Percentiles rank a stretch among this genome's conserved stretches.
Evolutionary conservation across 129 eudicot genomes (phyloP).

Genomic region (Daucus carota): DNA sequence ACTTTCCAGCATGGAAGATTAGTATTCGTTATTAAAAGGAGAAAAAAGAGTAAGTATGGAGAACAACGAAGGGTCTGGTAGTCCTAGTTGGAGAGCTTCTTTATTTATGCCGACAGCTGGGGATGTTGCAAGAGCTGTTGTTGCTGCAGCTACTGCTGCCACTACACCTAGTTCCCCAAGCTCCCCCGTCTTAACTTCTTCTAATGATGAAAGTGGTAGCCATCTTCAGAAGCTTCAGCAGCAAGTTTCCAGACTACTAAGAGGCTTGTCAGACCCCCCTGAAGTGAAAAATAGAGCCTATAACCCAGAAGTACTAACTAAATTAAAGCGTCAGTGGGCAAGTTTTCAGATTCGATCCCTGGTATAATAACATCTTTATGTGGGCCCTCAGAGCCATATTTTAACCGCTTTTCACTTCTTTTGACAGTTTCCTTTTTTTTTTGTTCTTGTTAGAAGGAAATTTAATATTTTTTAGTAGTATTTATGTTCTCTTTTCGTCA

Average conservation of each 20-base stretch:
- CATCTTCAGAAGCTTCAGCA: slow-evolving; percentile 74
- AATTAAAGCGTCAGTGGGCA: slow-evolving; percentile 99
- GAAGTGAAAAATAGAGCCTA: slow-evolving; percentile 54
- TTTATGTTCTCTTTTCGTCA: background rate
- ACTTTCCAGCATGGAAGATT: slow-evolving; percentile 1
- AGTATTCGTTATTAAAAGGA: slow-evolving; percentile 15
- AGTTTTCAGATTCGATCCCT: slow-evolving; percentile 74
- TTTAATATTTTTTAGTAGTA: background rate
- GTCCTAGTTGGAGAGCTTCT: slow-evolving; percentile 77
- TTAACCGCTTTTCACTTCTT: background rate
- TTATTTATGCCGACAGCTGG: slow-evolving; percentile 66
- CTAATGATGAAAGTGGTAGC: slow-evolving; percentile 63
- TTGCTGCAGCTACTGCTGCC: slow-evolving; percentile 57
- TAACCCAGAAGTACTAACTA: slow-evolving; percentile 95
- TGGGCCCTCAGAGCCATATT: background rate
- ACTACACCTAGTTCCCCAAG: slow-evolving; percentile 69
- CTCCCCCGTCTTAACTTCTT: slow-evolving; percentile 75
- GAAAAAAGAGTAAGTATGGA: slow-evolving; percentile 36
- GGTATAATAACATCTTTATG: slow-evolving; percentile 36
- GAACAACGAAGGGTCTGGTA: slow-evolving; percentile 54
- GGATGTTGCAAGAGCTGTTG: slow-evolving; percentile 62
- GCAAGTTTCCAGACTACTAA: slow-evolving; percentile 65
- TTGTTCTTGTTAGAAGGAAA: background rate
- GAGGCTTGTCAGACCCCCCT: slow-evolving; percentile 70
- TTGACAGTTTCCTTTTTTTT: background rate